A percentile compares a stretch with the other conserved stretches of the same genome.
Conservation (phyloP, 495 filamentous ascomycete species). For the Tuber aestivum region DNA sequence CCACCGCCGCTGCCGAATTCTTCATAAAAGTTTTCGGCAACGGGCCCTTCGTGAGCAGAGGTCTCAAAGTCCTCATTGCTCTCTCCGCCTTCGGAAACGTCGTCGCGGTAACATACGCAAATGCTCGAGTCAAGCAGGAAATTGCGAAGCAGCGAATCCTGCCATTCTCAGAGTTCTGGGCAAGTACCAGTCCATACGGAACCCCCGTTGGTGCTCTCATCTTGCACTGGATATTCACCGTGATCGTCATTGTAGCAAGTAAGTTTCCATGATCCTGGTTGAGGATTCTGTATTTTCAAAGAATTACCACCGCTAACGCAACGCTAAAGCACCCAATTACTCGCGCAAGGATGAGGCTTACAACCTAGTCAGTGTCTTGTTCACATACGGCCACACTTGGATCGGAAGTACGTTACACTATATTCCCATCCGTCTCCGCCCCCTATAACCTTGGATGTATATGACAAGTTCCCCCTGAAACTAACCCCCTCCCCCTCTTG, state of each 20-base stretch:
- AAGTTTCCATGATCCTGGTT: not conserved
- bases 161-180: conserved; percentile 37
- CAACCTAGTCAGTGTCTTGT: conserved; percentile 33
- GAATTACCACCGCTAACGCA: conserved; percentile 6
- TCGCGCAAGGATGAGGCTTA: conserved; percentile 34
- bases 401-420: conserved; percentile 27
- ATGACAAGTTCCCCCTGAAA: conserved; percentile 7
- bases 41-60: conserved; percentile 19
- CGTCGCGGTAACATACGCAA: conserved; percentile 32
- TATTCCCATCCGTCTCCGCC: not conserved
- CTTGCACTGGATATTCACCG: conserved; percentile 39
- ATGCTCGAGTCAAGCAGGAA: conserved; percentile 39
- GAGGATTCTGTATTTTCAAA: not conserved
- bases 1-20: conserved; percentile 30
- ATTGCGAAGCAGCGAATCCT: conserved; percentile 40
- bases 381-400: conserved; percentile 38
- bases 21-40: conserved; percentile 36
- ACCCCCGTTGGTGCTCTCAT: conserved; percentile 38
- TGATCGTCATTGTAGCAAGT: conserved; percentile 29
- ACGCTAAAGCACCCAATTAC: conserved; percentile 24
- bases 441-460: not conserved
- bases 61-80: conserved; percentile 35
- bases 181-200: conserved; percentile 33
- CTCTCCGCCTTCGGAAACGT: conserved; percentile 39
- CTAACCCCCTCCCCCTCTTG: not conserved